Percentiles rank a stretch among this genome's conserved stretches.
Conservation (phyloP, 352 stramenopile species). For the Globisporangium uncinulatum region DNA sequence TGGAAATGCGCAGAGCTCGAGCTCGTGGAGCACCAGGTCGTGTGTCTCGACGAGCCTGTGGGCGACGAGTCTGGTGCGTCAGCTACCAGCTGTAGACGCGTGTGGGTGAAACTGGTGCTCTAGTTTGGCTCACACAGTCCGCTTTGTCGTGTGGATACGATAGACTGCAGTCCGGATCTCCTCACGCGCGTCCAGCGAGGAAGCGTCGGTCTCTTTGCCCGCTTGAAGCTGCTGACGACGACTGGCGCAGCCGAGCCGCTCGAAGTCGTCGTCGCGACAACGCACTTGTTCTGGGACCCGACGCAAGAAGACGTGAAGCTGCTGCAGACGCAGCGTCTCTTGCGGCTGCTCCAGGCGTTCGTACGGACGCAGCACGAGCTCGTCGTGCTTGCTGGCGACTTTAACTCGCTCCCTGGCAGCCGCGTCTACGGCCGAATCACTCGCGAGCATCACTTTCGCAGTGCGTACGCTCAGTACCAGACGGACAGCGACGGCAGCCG, state of each 20-base stretch:
- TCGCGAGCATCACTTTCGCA: slow-evolving; percentile 27
- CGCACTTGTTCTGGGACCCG: slow-evolving; percentile 83
- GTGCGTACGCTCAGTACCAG: slow-evolving; percentile 54
- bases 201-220: slow-evolving; percentile 48
- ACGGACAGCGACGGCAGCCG: not conserved
- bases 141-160: not conserved
- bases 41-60: slow-evolving; percentile 46
- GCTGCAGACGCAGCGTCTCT: slow-evolving; percentile 55
- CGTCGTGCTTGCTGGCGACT: slow-evolving; percentile 70
- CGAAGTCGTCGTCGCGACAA: slow-evolving; percentile 68
- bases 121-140: not conserved
- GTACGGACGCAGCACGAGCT: slow-evolving; percentile 15
- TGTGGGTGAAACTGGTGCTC: no score
- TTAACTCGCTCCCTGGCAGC: slow-evolving; percentile 78
- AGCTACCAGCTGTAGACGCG: not conserved
- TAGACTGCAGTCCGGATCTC: slow-evolving; percentile 53
- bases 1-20: slow-evolving; percentile 49
- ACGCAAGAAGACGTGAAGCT: slow-evolving; percentile 81
- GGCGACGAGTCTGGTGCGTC: slow-evolving; percentile 46
- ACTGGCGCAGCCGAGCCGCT: slow-evolving; percentile 13
- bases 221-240: slow-evolving; percentile 35
- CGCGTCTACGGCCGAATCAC: slow-evolving; percentile 66
- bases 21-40: slow-evolving; percentile 29
- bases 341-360: slow-evolving; percentile 40
- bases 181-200: slow-evolving; percentile 37